Percentiles rank a stretch among this genome's conserved stretches.
Evolutionary conservation across 345 rosid genomes (phyloP).

Genomic region (Schrenkiella parvula): DNA sequence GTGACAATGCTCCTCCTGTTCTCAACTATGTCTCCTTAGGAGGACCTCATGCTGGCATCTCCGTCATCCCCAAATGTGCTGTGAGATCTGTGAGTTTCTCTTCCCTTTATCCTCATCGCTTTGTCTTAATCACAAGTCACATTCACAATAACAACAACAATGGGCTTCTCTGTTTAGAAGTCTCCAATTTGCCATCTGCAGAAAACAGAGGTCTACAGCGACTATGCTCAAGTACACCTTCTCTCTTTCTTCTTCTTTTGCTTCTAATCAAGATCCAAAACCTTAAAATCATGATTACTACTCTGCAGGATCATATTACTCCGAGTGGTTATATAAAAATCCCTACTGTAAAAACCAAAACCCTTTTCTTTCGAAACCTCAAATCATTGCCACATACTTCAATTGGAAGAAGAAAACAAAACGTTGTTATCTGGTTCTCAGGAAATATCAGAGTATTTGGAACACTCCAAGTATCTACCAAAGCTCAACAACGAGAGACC

Average conservation of each 20-base stretch:
- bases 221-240: slow-evolving; percentile 15
- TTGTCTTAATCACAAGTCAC: neutral
- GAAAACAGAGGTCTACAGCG: slow-evolving; percentile 4
- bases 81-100: slow-evolving; percentile 35
- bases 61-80: slow-evolving; percentile 64
- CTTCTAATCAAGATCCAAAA: neutral
- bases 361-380: neutral
- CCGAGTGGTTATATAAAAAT: slow-evolving; percentile 23
- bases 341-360: slow-evolving; percentile 9
- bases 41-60: slow-evolving; percentile 94
- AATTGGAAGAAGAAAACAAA: neutral
- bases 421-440: neutral
- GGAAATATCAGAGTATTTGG: slow-evolving; percentile 10
- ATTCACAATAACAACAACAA: neutral
- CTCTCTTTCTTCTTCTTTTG: neutral
- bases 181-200: neutral
- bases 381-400: neutral
- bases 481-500: slow-evolving; percentile 82
- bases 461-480: slow-evolving; percentile 71
- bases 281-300: neutral
- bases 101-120: neutral
- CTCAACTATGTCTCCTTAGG: slow-evolving; percentile 73
- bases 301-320: slow-evolving; percentile 29
- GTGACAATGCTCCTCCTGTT: slow-evolving; percentile 77
- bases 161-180: neutral